Conservation (phyloP, 2,329 filamentous ascomycete genomes). For the Xylaria multiplex region DNA sequence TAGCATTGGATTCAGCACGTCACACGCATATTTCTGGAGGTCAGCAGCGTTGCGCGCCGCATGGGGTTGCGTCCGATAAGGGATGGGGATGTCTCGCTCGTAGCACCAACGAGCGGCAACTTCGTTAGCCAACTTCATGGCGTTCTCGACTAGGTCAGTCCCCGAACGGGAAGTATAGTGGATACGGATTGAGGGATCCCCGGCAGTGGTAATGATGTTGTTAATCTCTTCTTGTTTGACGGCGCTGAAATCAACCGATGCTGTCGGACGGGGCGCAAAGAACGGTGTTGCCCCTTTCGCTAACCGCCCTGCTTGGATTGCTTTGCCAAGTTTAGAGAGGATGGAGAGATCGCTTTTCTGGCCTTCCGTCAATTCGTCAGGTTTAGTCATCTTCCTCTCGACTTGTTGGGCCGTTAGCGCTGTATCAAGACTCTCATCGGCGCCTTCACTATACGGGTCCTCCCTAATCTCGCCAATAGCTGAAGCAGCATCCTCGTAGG, state of each 20-base stretch:
- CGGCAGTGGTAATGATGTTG: slow-evolving; percentile 50
- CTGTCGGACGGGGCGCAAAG: slow-evolving; percentile 56
- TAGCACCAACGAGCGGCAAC: slow-evolving; percentile 70
- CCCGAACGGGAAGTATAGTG: slow-evolving; percentile 46
- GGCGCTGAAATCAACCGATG: slow-evolving; percentile 56
- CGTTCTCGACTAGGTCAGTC: slow-evolving; percentile 56
- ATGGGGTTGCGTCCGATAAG: slow-evolving; percentile 64
- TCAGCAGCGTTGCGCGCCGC: slow-evolving; percentile 51
- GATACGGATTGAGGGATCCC: slow-evolving; percentile 63
- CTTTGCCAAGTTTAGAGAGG: slow-evolving; percentile 60
- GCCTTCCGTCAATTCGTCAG: slow-evolving; percentile 54
- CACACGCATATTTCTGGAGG: slow-evolving; percentile 52
- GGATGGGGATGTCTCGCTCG: slow-evolving; percentile 66
- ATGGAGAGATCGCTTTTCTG: slow-evolving; percentile 59
- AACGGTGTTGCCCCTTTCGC: slow-evolving; percentile 61
- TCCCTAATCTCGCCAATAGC: slow-evolving; percentile 53
- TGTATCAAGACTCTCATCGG: slow-evolving; percentile 47
- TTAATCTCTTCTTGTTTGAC: slow-evolving; percentile 42
- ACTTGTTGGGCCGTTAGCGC: slow-evolving; percentile 42
- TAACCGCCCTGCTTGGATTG: slow-evolving; percentile 56
- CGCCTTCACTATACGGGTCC: slow-evolving; percentile 41
- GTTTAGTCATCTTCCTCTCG: slow-evolving; percentile 56
- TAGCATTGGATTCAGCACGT: slow-evolving; percentile 54
- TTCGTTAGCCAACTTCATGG: slow-evolving; percentile 72
- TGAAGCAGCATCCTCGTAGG: slow-evolving; percentile 60